phyloP scores from a whole-genome alignment of 176 grass and related monocot species.

The Bolboschoenus planiculmis region DNA sequence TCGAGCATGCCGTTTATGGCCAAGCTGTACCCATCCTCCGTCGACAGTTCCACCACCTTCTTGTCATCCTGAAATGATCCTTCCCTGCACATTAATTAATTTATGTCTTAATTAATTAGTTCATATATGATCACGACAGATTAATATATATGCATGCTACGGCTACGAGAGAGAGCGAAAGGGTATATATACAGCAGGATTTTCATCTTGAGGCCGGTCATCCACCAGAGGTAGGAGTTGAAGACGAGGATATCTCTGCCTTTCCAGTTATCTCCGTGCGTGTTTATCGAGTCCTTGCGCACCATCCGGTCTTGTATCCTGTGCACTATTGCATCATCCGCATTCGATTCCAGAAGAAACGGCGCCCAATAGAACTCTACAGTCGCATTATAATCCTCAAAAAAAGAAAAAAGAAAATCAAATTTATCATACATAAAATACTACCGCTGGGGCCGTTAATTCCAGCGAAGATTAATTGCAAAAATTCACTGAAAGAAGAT shows the following conservation, averaged over 20 bases:
- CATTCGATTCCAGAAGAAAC: constrained; percentile 80
- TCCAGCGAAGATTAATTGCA: background rate
- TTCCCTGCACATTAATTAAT: constrained; percentile 5
- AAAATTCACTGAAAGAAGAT: background rate
- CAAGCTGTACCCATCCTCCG: constrained; percentile 73
- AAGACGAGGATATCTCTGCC: constrained; percentile 62
- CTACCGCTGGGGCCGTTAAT: too few relatives aligned
- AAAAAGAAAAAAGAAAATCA: background rate
- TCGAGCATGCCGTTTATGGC: constrained; percentile 58
- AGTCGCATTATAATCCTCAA: constrained; percentile 56
- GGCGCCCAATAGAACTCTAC: constrained; percentile 97
- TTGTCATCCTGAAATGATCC: constrained; percentile 40
- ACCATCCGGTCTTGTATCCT: constrained; percentile 57
- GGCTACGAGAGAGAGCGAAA: background rate
- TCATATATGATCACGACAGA: too few relatives aligned
- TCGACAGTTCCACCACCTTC: constrained; percentile 37
- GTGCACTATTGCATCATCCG: constrained; percentile 52
- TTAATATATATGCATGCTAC: too few relatives aligned
- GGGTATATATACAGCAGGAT: constrained; percentile 47
- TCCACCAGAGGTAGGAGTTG: constrained; percentile 95
- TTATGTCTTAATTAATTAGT: background rate
- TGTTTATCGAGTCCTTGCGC: constrained; percentile 43
- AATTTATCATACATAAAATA: background rate
- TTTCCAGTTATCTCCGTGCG: constrained; percentile 61
- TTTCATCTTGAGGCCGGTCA: constrained; percentile 64